Evolutionary conservation across 129 eudicot species (phyloP), one percentile per base, ranked within the genome.

Genomic region (Silybum marianum): DNA sequence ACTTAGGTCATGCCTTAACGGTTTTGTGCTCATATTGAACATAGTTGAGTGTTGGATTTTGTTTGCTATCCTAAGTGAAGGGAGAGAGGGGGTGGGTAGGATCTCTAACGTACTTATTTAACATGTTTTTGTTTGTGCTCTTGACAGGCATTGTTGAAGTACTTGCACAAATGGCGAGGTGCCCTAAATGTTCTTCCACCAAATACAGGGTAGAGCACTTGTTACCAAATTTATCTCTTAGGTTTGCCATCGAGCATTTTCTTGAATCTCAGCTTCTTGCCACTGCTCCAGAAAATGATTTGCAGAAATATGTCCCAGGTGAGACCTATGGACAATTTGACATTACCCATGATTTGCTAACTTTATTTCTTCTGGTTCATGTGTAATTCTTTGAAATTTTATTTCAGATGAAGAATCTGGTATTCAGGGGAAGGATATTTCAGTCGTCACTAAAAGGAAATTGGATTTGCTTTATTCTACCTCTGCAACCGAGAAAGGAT

Each of bases 401-500:
- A 10, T 38, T 88, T 73, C 91, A 95, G 98, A 95, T 85, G 96
- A 92, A 72, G 98, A 95, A 89, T 95, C 98, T 80, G 94, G 96
- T 72, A 90, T 92, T 77, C 93, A 90, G 30, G 97, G 81, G 24
- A 89, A 73, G 63, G 93, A 94, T 74, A 73, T 75, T 63, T 86
- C 93, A 46, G 68, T 86, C 22, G 78, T 85, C 14, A 73, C 34
- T 24, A 90, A 84, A 78, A 87, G 86, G 84, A 82, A 87, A 62
- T 73, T 84, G 66, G 86, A 84, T 51, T 36, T 86, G 79, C 84
- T 84, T 79, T 83, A 78, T 86, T 85, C 89, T 78, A 81, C 87
- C 30, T 77, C 87, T 68, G 92, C 81, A 21, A 89, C 84, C 46
- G 86, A 88, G 54, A 89, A 85, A 80, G 92, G 90, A 83, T 88